Evolutionary conservation across 257 asterid species (phyloP), one percentile per base, ranked within the genome.

Genomic region (Gardenia jasminoides): DNA sequence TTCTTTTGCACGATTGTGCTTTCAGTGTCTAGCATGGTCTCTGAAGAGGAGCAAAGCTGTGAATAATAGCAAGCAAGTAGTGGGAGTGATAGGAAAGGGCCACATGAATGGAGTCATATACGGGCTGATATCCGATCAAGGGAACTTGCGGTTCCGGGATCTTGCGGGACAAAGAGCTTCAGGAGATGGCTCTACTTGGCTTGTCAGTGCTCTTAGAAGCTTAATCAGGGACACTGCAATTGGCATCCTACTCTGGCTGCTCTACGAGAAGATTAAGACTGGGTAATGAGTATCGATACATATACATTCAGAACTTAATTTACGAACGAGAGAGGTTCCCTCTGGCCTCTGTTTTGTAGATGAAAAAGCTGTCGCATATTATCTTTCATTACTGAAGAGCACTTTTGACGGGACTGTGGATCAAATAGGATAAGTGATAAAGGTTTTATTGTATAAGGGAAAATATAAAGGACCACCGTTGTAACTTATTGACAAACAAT

Each of bases 11-110:
- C 75, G 24, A 47, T 31, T n/a, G 70, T 15, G 61, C 22, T 79
- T 13, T 61, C 82, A 94, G 99, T 94, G 86, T 81, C 88, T 93
- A 65, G 96, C 93, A 1, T 94, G 99, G 99, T 94, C 99, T 43
- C 84, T 94, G 82, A 94, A 94, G 87, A 88, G 99, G 87, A 94
- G 99, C 89, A 93, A 93, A 88, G 99, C 99, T 8, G 99, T 94
- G 82, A 91, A 93, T 41, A 85, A 84, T 43, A 75, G 99, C 36
- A 87, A 82, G 85, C 87, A 81, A 78, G 99, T 94, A 56, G 97
- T 94, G 65, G 99, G 99, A 64, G 90, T 94, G 39, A 88, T 93
- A 6, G 99, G 99, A 3, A 91, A 90, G 86, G 97, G 97, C 13
- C 99, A 94, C 80, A 87, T 94, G 93, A 94, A 94, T 43, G 99